Evolutionary conservation across 2,329 filamentous ascomycete species (phyloP), one percentile per base, ranked within the genome.

Genomic region (Grosmannia clavigera): DNA sequence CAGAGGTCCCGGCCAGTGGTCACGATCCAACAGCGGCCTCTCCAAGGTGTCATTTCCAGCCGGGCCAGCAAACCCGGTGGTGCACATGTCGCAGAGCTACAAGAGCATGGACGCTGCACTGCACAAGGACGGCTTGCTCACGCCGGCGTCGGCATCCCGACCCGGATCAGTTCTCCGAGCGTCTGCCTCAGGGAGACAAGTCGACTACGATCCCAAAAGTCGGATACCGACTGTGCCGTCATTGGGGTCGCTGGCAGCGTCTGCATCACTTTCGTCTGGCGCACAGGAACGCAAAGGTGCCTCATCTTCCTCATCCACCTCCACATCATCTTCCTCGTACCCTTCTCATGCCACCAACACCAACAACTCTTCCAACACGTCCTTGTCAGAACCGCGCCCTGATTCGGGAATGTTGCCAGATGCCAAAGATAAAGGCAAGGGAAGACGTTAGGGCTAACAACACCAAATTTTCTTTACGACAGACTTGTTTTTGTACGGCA

Each of bases 31-130:
- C 55, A 65, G 62, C 56, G 35, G 54, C 22, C 62, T 63, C 12
- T 64, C 59, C 35, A 55, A 61, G 50, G 57, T 62, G 40, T 62
- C 60, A n/a, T 63, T 62, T 31, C 61, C 64, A 2, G 38, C 59
- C 22, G 55, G 48, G 2, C 55, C 57, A 22, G 52, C 58, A 35
- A 64, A 46, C 29, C 54, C 59, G 9, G 43, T 58, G n/a, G 60
- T 60, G 14, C 55, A 58, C n/a, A 31, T 61, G 50, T 61, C 63
- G 22, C 60, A 48, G 43, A 66, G 62, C 59, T 64, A 63, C 58
- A 61, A 52, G 60, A 65, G 62, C 62, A 60, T 66, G 35, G 61
- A 65, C 31, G 63, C 59, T 25, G 54, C 62, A 55, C 51, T 65
- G 11, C 51, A 31, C 51, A 40, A 58, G 6, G 55, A 43, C 3